phyloP scores from a whole-genome alignment of 805 yeast genomes.

The Kodamaea restingae region DNA sequence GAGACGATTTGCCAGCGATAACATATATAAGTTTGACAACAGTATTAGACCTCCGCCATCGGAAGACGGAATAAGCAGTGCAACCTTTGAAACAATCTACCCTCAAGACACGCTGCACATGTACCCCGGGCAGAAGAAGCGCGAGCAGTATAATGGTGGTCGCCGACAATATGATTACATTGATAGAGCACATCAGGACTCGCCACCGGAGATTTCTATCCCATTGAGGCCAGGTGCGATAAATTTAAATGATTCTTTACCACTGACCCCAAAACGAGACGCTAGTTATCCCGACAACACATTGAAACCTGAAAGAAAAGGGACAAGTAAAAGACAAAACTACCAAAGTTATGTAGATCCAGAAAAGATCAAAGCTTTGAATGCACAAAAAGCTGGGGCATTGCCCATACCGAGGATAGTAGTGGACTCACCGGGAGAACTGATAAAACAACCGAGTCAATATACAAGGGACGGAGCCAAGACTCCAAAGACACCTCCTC shows the following conservation, averaged over 20 bases:
- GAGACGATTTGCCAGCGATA: constrained; percentile 28
- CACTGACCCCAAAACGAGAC: too few species aligned
- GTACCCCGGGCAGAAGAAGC: constrained; percentile 6
- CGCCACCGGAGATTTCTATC: not conserved
- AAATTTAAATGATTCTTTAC: not conserved
- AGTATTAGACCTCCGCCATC: constrained; percentile 13
- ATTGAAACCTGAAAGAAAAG: not conserved
- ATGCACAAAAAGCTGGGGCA: not conserved
- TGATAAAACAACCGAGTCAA: not conserved
- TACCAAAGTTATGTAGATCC: too few species aligned
- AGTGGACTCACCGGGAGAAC: constrained; percentile 1
- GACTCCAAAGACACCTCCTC: not conserved
- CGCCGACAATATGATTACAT: constrained; percentile 3
- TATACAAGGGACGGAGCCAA: not conserved
- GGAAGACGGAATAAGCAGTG: constrained; percentile 11
- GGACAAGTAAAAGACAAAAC: not conserved
- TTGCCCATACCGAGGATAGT: constrained; percentile 3
- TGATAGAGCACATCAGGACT: not conserved
- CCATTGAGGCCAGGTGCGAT: not conserved
- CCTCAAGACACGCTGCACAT: constrained; percentile 7
- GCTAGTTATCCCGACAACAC: too few species aligned
- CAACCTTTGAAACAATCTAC: constrained; percentile 9
- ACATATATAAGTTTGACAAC: constrained; percentile 30
- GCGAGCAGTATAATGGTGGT: too few species aligned
- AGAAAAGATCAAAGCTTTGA: not conserved